phyloP scores from a whole-genome alignment of 345 rosid species.

The Camelina hispida region DNA sequence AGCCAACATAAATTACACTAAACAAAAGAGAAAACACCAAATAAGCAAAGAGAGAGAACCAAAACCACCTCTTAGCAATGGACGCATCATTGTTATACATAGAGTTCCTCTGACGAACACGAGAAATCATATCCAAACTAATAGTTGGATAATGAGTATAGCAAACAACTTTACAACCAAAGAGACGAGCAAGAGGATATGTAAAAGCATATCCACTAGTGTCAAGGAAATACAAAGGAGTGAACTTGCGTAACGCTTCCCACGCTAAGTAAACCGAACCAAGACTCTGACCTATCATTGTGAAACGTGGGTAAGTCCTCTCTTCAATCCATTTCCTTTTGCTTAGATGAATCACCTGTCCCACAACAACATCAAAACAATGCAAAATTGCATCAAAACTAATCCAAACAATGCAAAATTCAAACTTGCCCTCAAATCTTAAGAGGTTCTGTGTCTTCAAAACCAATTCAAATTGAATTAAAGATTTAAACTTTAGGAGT shows the following conservation, averaged over 20 bases:
- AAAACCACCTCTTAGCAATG: conserved; percentile 88
- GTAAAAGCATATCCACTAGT: conserved; percentile 95
- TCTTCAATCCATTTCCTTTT: conserved; percentile 90
- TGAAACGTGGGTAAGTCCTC: conserved; percentile 78
- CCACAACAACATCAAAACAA: not conserved
- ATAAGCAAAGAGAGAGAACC: not conserved
- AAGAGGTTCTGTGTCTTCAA: not conserved
- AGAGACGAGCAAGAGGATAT: conserved; percentile 85
- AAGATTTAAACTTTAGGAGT: too few relatives aligned
- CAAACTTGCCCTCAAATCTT: not conserved
- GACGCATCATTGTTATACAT: conserved; percentile 81
- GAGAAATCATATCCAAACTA: conserved; percentile 88
- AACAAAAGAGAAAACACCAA: conserved; percentile 1
- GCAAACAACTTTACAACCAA: conserved; percentile 94
- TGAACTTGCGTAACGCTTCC: conserved; percentile 86
- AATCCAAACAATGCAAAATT: conserved; percentile 6
- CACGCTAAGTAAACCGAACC: conserved; percentile 87
- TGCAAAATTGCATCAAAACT: not conserved
- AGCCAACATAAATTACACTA: not conserved
- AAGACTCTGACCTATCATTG: conserved; percentile 96
- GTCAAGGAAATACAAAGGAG: conserved; percentile 74
- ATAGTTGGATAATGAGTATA: conserved; percentile 96
- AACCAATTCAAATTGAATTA: conserved; percentile 7
- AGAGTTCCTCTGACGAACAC: conserved; percentile 69
- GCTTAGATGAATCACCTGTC: conserved; percentile 76